Evolutionary conservation across 2,329 filamentous ascomycete genomes (phyloP).

Genomic region (Taxawa tesnikishii): DNA sequence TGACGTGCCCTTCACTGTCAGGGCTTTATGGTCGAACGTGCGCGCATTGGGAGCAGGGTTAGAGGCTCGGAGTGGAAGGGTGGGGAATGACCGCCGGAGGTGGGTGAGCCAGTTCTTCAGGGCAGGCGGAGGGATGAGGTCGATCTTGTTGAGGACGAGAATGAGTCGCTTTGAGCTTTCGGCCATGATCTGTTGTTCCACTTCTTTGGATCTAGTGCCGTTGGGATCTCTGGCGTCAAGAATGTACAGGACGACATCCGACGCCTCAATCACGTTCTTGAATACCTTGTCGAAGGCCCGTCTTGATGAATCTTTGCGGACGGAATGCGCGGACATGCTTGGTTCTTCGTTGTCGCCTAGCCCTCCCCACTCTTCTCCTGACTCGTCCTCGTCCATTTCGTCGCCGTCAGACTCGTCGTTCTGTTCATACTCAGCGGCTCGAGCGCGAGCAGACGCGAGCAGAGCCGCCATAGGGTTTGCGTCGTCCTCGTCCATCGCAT

Average conservation of each 20-base stretch:
- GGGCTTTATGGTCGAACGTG: conserved; percentile 82
- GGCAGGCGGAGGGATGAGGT: conserved; percentile 70
- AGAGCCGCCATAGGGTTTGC: conserved; percentile 89
- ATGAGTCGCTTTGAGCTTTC: conserved; percentile 69
- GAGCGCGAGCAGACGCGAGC: conserved; percentile 67
- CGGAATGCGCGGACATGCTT: conserved; percentile 13
- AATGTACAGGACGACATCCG: conserved; percentile 86
- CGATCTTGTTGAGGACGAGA: conserved; percentile 90
- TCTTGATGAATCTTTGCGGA: conserved; percentile 52
- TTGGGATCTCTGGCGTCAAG: conserved; percentile 86
- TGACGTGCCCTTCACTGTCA: conserved; percentile 78
- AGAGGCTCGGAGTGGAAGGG: conserved; percentile 76
- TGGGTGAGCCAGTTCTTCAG: conserved; percentile 76
- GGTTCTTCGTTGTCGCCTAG: conserved; percentile 34
- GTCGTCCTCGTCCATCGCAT: conserved; percentile 49
- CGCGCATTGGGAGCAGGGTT: conserved; percentile 73
- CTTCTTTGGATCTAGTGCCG: conserved; percentile 78
- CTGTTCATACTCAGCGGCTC: conserved; percentile 63
- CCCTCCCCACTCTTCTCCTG: conserved; percentile 39
- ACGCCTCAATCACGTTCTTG: conserved; percentile 79
- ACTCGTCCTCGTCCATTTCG: conserved; percentile 44
- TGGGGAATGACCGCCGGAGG: conserved; percentile 81
- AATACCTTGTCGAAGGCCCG: conserved; percentile 92
- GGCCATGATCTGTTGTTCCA: conserved; percentile 87
- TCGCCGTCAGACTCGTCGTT: conserved; percentile 49